Conservation (phyloP, 306 rosid genomes). For the Begonia masoniana region DNA sequence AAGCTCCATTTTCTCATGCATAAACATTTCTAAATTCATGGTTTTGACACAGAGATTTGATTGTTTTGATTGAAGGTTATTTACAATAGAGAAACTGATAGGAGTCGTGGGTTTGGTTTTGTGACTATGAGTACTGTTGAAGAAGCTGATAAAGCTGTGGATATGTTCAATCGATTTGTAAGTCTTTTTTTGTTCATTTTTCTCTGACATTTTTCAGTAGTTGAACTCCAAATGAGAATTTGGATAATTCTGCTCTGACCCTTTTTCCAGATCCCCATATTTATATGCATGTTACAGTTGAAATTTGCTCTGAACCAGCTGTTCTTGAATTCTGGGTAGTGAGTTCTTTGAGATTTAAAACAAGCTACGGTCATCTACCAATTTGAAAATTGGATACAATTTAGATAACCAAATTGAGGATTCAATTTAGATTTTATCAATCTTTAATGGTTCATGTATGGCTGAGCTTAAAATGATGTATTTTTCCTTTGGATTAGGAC, state of each 20-base stretch:
- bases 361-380: too few relatives aligned
- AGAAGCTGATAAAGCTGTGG: slow-evolving; percentile 74
- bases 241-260: background rate
- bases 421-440: too few relatives aligned
- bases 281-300: too few relatives aligned
- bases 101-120: slow-evolving; percentile 89
- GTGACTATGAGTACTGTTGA: slow-evolving; percentile 81
- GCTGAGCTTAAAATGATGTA: background rate
- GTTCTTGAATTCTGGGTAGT: too few relatives aligned
- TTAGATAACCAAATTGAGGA: too few relatives aligned
- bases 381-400: too few relatives aligned
- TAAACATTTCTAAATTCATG: slow-evolving; percentile 4
- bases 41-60: slow-evolving; percentile 1
- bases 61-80: slow-evolving; percentile 50
- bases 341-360: too few relatives aligned
- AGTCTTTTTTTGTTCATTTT: slow-evolving; percentile 18
- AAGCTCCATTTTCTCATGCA: background rate
- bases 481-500: slow-evolving; percentile 28
- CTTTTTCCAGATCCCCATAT: too few relatives aligned
- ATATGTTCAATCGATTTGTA: slow-evolving; percentile 56
- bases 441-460: too few relatives aligned
- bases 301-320: too few relatives aligned
- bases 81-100: slow-evolving; percentile 66
- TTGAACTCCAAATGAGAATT: background rate
- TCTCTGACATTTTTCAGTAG: background rate